phyloP scores from a whole-genome alignment of 495 filamentous ascomycete species.

The Daldinia decipiens region DNA sequence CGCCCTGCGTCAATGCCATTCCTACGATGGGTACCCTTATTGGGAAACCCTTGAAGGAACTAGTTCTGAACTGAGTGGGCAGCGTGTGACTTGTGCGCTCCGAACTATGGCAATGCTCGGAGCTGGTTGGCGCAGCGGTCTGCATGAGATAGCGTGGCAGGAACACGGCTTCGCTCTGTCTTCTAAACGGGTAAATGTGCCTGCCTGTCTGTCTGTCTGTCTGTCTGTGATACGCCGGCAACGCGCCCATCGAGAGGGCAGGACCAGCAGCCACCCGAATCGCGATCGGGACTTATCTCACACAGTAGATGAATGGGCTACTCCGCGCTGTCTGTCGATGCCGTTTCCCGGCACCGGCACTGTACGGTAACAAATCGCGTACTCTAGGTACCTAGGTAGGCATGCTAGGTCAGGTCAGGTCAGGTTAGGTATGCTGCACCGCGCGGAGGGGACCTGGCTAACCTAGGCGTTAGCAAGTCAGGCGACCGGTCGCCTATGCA shows the following conservation, averaged over 20 bases:
- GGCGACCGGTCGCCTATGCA: conserved; percentile 37
- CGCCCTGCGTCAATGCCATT: conserved; percentile 6
- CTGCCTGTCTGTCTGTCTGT: not conserved
- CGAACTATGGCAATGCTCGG: conserved; percentile 7
- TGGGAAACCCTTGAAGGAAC: conserved; percentile 16
- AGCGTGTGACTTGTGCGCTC: conserved; percentile 21
- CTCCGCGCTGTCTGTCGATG: conserved; percentile 1
- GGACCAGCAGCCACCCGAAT: conserved; percentile 26
- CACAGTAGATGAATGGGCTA: not conserved
- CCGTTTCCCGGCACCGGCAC: conserved; percentile 3
- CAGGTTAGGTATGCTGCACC: not conserved
- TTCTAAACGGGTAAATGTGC: conserved; percentile 29
- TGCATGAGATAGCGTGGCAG: conserved; percentile 36
- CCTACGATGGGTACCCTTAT: conserved; percentile 11
- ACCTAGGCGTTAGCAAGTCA: conserved; percentile 27
- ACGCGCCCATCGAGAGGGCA: conserved; percentile 28
- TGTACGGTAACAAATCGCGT: conserved; percentile 18
- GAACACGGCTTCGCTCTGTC: conserved; percentile 16
- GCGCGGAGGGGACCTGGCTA: conserved; percentile 7
- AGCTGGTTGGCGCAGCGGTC: conserved; percentile 5
- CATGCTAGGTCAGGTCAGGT: not conserved
- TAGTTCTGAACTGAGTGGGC: conserved; percentile 12
- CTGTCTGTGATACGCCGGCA: conserved; percentile 24
- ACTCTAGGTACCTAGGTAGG: conserved; percentile 11
- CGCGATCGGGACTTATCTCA: conserved; percentile 23